A percentile compares a stretch with the other conserved stretches of the same genome.
Conservation (phyloP, 768 basidiomycete genomes). For the Leucocoprinus leucothites region DNA sequence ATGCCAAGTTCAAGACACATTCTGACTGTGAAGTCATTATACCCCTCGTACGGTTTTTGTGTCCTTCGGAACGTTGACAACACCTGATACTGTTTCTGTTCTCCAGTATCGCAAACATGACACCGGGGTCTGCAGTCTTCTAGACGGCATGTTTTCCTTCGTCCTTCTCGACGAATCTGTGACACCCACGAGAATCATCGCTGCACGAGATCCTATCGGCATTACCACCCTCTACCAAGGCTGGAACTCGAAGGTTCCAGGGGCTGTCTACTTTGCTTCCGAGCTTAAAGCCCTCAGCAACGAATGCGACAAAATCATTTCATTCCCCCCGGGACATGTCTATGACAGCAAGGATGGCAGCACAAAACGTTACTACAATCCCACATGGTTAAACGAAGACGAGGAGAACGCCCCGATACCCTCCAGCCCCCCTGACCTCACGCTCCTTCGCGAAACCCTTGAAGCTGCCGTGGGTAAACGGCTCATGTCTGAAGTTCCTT, state of each 20-base stretch:
- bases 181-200: slow-evolving; percentile 86
- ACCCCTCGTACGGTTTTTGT: slow-evolving; percentile 58
- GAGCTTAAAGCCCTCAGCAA: slow-evolving; percentile 90
- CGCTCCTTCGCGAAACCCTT: slow-evolving; percentile 70
- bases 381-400: slow-evolving; percentile 89
- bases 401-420: slow-evolving; percentile 60
- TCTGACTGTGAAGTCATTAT: slow-evolving; percentile 98
- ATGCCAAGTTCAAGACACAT: slow-evolving; percentile 89
- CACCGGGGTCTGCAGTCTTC: slow-evolving; percentile 68
- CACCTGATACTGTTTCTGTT: background rate
- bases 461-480: slow-evolving; percentile 93
- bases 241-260: slow-evolving; percentile 80
- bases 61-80: background rate
- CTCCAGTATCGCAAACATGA: slow-evolving; percentile 80
- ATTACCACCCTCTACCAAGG: slow-evolving; percentile 99
- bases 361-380: slow-evolving; percentile 82
- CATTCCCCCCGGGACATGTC: slow-evolving; percentile 97
- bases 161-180: slow-evolving; percentile 93
- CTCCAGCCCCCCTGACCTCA: slow-evolving; percentile 59
- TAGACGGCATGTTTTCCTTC: slow-evolving; percentile 99
- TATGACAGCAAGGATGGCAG: slow-evolving; percentile 83
- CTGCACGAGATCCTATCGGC: slow-evolving; percentile 95
- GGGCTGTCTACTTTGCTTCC: slow-evolving; percentile 87
- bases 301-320: slow-evolving; percentile 91
- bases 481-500: slow-evolving; percentile 98